Conservation (phyloP, 2,329 filamentous ascomycete species). For the Sclerotinia glacialis region DNA sequence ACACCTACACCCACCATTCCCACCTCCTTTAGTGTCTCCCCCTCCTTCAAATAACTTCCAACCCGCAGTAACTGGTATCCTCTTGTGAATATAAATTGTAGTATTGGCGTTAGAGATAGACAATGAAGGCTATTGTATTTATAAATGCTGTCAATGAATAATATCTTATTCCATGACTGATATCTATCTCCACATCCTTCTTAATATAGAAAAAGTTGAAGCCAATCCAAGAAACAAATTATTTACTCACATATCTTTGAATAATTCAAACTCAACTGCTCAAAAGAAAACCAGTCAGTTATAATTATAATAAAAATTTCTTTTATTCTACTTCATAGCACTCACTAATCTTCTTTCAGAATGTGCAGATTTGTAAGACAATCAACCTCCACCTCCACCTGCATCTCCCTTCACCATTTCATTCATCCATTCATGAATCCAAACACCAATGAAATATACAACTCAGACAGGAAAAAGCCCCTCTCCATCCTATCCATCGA, state of each 20-base stretch:
- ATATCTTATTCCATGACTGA: too few species aligned
- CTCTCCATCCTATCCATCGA: constrained; percentile 4
- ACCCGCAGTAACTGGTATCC: too few species aligned
- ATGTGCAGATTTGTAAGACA: constrained; percentile 3
- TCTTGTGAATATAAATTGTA: too few species aligned
- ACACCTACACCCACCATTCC: too few species aligned
- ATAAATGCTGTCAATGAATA: too few species aligned
- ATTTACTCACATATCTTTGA: background rate
- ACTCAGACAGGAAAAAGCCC: constrained; percentile 6
- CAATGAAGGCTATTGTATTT: too few species aligned
- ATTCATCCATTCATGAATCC: constrained; percentile 1
- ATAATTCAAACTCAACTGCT: background rate
- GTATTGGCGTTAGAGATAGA: too few species aligned
- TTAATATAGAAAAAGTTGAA: background rate
- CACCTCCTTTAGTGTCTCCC: too few species aligned
- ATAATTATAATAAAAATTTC: constrained; percentile 2
- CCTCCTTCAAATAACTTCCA: too few species aligned
- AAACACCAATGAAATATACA: constrained; percentile 19
- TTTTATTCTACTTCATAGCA: constrained; percentile 7
- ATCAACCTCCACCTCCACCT: background rate
- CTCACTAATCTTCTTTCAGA: background rate
- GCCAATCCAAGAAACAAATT: background rate
- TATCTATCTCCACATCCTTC: background rate
- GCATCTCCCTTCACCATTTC: background rate
- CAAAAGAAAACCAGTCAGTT: background rate